Evolutionary conservation across 192 early-diverging fungal genomes (phyloP), one percentile per base, ranked within the genome.

Genomic region (Powellomyces hirtus): DNA sequence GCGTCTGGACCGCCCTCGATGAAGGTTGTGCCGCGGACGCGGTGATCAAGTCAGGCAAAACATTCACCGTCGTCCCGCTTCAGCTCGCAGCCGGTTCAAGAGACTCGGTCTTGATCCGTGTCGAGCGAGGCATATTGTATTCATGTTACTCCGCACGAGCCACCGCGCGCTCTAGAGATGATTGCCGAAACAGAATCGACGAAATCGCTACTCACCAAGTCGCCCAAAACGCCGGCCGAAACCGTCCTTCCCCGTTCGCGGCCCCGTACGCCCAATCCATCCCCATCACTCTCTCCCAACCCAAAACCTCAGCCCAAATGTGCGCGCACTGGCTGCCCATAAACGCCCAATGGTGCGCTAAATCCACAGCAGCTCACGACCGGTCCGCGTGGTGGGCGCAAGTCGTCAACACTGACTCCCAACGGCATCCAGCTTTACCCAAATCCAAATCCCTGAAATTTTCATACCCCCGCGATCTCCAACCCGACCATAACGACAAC

Each of bases 11-110:
- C 11, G 69, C 62, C 16, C 33, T 64, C 11, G 69, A 71, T 36
- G 69, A 71, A 65, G 69, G 62, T 18, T 64, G 61, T 34, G 5
- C 33, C 3, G 45, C 31, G 5, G 34, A 64, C 45, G 61, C 53
- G n/a, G 62, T 38, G 20, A n/a, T 44, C 5, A 18, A 13, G 3
- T 56, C 53, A 30, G 53, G 53, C 3, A 5, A 30, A 6, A 18
- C 16, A 5, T 56, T 56, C 27, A 33, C 31, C 53, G 31, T 56
- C 4, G 26, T 56, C 1, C 22, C 22, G 27, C 16, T 33, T 33
- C 53, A 56, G 33, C 14, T 26, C 22, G 22, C 53, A 5, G 53
- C 24, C 27, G 10, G 22, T 7, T n/a, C n/a, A n/a, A n/a, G n/a
- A n/a, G 53, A 30, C 53, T 16, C 22, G 27, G 26, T 30, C 16